phyloP scores from a whole-genome alignment of 352 stramenopile species.

The Phytopythium vexans region DNA sequence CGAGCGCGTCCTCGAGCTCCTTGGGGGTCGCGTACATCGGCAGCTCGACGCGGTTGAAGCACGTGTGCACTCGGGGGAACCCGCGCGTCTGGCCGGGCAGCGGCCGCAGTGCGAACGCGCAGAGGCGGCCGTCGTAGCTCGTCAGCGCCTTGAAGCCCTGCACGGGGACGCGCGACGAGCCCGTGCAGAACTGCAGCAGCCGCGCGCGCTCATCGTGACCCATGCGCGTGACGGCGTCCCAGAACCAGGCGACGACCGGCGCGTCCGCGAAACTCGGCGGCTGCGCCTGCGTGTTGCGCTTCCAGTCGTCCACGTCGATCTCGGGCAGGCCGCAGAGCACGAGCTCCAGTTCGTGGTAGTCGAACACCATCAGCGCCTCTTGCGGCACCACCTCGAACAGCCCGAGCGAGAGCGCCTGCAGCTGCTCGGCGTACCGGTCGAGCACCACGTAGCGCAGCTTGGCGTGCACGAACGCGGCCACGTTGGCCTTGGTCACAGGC shows the following conservation, averaged over 20 bases:
- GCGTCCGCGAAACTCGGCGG: conserved; percentile 46
- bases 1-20: conserved; percentile 94
- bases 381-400: conserved; percentile 98
- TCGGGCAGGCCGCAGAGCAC: conserved; percentile 77
- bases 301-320: conserved; percentile 90
- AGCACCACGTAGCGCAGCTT: conserved; percentile 96
- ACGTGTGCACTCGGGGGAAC: conserved; percentile 80
- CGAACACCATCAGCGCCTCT: conserved; percentile 95
- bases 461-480: conserved; percentile 92
- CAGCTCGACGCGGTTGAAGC: conserved; percentile 82
- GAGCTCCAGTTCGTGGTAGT: conserved; percentile 96
- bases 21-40: conserved; percentile 79
- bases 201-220: conserved; percentile 72
- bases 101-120: conserved; percentile 61
- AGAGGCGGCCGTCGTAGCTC: conserved; percentile 83
- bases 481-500: conserved; percentile 94
- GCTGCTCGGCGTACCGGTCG: conserved; percentile 88
- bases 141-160: conserved; percentile 81
- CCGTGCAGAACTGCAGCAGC: conserved; percentile 85
- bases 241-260: conserved; percentile 70
- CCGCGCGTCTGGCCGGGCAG: conserved; percentile 55
- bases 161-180: conserved; percentile 81
- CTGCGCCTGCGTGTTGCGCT: conserved; percentile 59
- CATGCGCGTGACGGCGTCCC: conserved; percentile 56
- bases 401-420: conserved; percentile 85